Evolutionary conservation across 768 basidiomycete species (phyloP).

Genomic region (Naganishia antarctica): DNA sequence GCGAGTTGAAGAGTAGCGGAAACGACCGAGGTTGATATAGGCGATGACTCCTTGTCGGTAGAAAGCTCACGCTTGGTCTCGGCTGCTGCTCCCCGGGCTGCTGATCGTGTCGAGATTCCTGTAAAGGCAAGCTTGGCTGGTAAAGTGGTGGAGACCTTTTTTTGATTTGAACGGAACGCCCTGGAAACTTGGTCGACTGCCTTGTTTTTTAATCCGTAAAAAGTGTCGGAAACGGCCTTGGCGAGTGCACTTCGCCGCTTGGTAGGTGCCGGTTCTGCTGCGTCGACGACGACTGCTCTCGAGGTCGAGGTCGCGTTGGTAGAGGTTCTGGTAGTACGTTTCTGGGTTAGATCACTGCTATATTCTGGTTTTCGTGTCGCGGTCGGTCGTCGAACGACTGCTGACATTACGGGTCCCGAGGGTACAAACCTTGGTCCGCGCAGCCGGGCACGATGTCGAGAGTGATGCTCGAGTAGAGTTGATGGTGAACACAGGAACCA

Average conservation of each 20-base stretch:
- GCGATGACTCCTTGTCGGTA: conserved; percentile 11
- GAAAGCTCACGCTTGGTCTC: conserved; percentile 4
- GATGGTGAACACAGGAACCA: too few species aligned
- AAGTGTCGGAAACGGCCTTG: conserved; percentile 4
- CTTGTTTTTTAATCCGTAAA: not conserved
- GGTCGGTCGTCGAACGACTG: conserved; percentile 21
- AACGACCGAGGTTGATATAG: conserved; percentile 5
- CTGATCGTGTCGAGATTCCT: not conserved
- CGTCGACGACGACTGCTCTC: too few species aligned
- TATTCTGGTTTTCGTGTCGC: conserved; percentile 2
- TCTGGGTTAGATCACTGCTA: conserved; percentile 18
- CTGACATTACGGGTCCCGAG: conserved; percentile 16
- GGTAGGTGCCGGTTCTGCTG: not conserved
- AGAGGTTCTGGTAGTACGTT: conserved; percentile 22
- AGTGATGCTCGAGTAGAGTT: not conserved
- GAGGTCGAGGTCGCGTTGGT: not conserved
- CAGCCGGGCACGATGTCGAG: not conserved
- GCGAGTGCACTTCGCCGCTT: not conserved
- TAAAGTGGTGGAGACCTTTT: not conserved
- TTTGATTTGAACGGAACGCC: conserved; percentile 2
- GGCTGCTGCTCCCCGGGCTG: not conserved
- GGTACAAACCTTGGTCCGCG: conserved; percentile 13
- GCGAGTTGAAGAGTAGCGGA: not conserved
- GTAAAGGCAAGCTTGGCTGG: too few species aligned
- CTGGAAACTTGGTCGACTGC: conserved; percentile 5